Conservation (phyloP, 352 stramenopile species). For the Globisporangium okanoganense region DNA sequence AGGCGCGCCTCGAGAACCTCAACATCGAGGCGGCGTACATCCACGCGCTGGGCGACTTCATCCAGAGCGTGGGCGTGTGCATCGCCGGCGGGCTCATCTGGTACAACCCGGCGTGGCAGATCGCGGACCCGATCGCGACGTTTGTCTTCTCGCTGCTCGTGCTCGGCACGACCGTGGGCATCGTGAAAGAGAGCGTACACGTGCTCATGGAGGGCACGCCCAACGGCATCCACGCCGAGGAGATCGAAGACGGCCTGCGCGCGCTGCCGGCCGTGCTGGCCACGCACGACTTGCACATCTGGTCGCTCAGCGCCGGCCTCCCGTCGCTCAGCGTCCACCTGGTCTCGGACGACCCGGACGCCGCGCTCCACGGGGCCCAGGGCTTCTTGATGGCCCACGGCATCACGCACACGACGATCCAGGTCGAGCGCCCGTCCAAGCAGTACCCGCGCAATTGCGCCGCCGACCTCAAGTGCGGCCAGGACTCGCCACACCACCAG, state of each 20-base stretch:
- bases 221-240: constrained; percentile 80
- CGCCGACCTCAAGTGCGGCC: constrained; percentile 65
- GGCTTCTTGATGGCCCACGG: constrained; percentile 64
- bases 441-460: constrained; percentile 73
- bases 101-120: constrained; percentile 94
- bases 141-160: constrained; percentile 97
- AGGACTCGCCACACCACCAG: constrained; percentile 61
- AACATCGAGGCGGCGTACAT: constrained; percentile 97
- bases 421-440: constrained; percentile 71
- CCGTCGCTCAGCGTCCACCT: constrained; percentile 93
- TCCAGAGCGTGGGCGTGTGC: constrained; percentile 96
- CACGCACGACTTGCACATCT: constrained; percentile 98
- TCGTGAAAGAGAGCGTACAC: constrained; percentile 89
- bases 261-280: constrained; percentile 83
- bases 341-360: constrained; percentile 59
- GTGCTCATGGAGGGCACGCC: constrained; percentile 97
- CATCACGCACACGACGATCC: constrained; percentile 89
- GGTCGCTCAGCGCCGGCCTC: constrained; percentile 92
- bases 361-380: constrained; percentile 66
- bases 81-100: constrained; percentile 96
- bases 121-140: constrained; percentile 96
- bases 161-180: constrained; percentile 89
- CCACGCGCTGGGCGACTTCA: constrained; percentile 96
- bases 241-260: constrained; percentile 82
- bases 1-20: constrained; percentile 85